These are phyloP conservation scores for Aspergillus melleus DNA, from an alignment of 2,329 filamentous ascomycete genomes.

Conservation along the genomic window DNA sequence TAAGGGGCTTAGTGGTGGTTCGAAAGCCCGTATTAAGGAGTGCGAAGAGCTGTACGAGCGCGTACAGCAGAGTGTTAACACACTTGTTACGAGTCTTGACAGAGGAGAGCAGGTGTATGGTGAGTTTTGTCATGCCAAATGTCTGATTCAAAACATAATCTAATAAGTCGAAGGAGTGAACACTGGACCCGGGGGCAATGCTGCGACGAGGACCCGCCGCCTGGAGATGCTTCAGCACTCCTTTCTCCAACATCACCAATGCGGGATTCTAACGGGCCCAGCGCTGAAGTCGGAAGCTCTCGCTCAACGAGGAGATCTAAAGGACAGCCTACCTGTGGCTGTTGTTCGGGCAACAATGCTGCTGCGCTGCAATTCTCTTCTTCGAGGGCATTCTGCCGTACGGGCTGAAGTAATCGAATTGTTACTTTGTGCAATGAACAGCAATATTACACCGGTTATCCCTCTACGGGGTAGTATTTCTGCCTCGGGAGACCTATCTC, in stretches of 20 bases:
- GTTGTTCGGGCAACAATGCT: background rate
- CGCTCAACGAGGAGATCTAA: too few relatives aligned
- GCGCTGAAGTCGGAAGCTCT: too few relatives aligned
- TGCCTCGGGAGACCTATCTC: slow-evolving; percentile 6
- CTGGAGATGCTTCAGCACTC: slow-evolving; percentile 2
- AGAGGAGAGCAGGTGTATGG: too few relatives aligned
- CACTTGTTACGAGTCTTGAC: too few relatives aligned
- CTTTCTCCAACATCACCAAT: background rate
- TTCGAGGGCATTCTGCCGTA: background rate
- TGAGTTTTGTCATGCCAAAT: too few relatives aligned
- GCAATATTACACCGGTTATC: background rate
- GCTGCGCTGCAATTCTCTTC: background rate
- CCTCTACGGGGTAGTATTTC: slow-evolving; percentile 6
- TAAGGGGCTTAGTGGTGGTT: too few relatives aligned
- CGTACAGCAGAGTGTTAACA: too few relatives aligned
- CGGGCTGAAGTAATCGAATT: background rate
- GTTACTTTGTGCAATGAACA: background rate
- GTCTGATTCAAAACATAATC: too few relatives aligned
- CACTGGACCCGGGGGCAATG: slow-evolving; percentile 3
- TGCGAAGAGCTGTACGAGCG: too few relatives aligned
- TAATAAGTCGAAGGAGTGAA: slow-evolving; percentile 1
- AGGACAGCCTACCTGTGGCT: background rate
- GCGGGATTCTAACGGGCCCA: background rate
- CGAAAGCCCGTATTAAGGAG: too few relatives aligned
- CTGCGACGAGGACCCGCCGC: background rate